Conservation (phyloP, 176 grass and related monocot species). For the Triticum timopheevii region DNA sequence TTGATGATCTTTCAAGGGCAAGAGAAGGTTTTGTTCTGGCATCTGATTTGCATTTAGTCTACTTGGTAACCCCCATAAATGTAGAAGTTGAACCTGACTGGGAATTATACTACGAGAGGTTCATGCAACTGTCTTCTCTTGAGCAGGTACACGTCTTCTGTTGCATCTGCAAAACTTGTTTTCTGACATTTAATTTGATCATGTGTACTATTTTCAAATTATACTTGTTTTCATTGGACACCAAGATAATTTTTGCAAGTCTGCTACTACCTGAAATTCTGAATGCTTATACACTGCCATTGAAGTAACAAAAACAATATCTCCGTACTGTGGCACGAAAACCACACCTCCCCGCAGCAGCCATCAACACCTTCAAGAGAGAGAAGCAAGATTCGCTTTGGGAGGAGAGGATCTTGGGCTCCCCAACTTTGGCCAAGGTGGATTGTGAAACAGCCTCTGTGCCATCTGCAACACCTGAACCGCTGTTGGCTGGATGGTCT, state of each 20-base stretch:
- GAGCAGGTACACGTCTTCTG: constrained; percentile 63
- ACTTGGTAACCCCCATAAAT: constrained; percentile 92
- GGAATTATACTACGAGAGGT: constrained; percentile 96
- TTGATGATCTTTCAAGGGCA: constrained; percentile 94
- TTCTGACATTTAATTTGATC: not conserved
- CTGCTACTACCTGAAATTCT: constrained; percentile 1
- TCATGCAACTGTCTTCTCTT: constrained; percentile 83
- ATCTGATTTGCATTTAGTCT: constrained; percentile 98
- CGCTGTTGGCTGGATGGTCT: not conserved
- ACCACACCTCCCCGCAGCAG: no score
- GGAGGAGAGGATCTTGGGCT: no score
- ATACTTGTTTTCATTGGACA: constrained; percentile 7
- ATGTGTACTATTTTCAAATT: not conserved
- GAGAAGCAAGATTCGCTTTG: no score
- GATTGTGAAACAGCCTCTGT: no score
- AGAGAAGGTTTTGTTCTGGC: constrained; percentile 96
- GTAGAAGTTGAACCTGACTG: constrained; percentile 94
- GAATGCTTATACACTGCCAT: not conserved
- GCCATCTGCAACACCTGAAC: not conserved
- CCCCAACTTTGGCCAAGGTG: no score
- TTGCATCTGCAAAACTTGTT: constrained; percentile 6
- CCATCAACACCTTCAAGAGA: no score
- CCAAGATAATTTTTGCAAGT: not conserved
- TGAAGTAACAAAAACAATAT: not conserved
- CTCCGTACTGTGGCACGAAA: no score